phyloP scores from a whole-genome alignment of 768 basidiomycete species.

The Pleurotus eryngii region DNA sequence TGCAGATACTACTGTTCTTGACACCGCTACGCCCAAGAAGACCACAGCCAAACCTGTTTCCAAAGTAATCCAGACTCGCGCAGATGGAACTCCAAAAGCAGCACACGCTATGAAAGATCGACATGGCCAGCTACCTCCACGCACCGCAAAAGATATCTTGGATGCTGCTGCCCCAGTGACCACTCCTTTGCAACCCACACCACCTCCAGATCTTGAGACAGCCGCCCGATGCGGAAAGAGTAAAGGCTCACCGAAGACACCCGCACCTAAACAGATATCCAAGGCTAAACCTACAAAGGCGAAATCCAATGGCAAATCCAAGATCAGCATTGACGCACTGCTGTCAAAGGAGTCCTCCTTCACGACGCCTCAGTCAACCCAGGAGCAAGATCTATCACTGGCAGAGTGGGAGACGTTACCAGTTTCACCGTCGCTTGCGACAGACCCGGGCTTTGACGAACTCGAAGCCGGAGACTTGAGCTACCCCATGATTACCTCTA shows the following conservation, averaged over 20 bases:
- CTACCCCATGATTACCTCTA: background rate
- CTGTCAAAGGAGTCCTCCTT: background rate
- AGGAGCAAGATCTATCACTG: constrained; percentile 8
- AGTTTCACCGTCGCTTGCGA: constrained; percentile 17
- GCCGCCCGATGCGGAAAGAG: no score
- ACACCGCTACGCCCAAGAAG: background rate
- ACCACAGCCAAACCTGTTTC: background rate
- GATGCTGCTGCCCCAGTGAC: background rate
- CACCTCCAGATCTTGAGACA: constrained; percentile 9
- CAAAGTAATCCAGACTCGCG: background rate
- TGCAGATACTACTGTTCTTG: no score
- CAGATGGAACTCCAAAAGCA: background rate
- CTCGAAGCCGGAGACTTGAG: background rate
- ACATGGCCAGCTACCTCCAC: background rate
- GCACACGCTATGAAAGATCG: background rate
- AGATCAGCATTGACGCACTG: no score
- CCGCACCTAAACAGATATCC: no score
- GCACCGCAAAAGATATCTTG: background rate
- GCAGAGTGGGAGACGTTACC: constrained; percentile 21
- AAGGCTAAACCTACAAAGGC: no score
- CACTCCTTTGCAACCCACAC: constrained; percentile 14
- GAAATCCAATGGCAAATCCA: constrained; percentile 1
- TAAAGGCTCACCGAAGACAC: no score
- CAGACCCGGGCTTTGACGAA: constrained; percentile 10
- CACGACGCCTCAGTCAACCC: background rate